phyloP scores from a whole-genome alignment of 805 yeast genomes.

The Candida vartiovaarae region DNA sequence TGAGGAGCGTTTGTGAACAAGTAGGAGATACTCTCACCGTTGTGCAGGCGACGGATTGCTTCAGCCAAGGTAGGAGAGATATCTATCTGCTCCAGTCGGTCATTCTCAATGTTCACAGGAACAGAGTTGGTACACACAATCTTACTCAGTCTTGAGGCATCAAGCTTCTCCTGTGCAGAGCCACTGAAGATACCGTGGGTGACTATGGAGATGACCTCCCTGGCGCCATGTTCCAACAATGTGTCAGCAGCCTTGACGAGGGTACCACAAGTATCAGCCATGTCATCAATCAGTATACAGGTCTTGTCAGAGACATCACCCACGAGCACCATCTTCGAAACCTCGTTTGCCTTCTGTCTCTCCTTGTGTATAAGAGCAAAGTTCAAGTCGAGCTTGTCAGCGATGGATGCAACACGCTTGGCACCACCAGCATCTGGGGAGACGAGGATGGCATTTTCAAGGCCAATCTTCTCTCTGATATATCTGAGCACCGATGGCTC shows the following conservation, averaged over 20 bases:
- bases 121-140: constrained; percentile 92
- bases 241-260: constrained; percentile 91
- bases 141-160: constrained; percentile 55
- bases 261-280: constrained; percentile 99
- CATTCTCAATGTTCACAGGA: constrained; percentile 64
- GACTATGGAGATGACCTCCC: constrained; percentile 83
- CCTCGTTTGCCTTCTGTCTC: constrained; percentile 92
- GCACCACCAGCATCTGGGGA: constrained; percentile 99
- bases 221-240: constrained; percentile 72
- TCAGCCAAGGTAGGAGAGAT: constrained; percentile 86
- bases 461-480: constrained; percentile 57
- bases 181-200: constrained; percentile 95
- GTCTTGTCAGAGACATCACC: constrained; percentile 85
- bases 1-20: constrained; percentile 64
- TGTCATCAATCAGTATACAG: constrained; percentile 88
- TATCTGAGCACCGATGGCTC: constrained; percentile 86
- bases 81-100: constrained; percentile 69
- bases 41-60: constrained; percentile 88
- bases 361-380: constrained; percentile 97
- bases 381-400: constrained; percentile 84
- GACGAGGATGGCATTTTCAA: constrained; percentile 63
- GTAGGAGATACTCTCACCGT: constrained; percentile 92
- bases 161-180: constrained; percentile 67
- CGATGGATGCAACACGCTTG: constrained; percentile 89
- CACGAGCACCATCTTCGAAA: constrained; percentile 88